Evolutionary conservation across 345 rosid species (phyloP).

Genomic region (Sapria himalayana): DNA sequence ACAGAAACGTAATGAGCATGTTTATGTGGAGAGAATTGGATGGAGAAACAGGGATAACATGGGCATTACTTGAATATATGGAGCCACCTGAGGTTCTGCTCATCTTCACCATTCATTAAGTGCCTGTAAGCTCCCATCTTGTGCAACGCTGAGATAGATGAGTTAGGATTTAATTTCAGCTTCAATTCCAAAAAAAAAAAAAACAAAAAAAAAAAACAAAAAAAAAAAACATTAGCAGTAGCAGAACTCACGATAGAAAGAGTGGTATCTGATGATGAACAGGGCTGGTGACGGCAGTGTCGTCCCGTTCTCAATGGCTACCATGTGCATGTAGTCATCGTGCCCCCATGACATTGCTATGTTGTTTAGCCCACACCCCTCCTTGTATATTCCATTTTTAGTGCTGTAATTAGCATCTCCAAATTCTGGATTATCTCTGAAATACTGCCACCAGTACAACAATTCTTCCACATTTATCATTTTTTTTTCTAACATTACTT

Average conservation of each 20-base stretch:
- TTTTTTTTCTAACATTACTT: neutral
- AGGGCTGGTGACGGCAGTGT: conserved; percentile 48
- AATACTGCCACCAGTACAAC: conserved; percentile 16
- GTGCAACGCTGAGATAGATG: conserved; percentile 23
- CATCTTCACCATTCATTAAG: conserved; percentile 30
- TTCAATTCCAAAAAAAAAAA: neutral
- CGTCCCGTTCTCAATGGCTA: conserved; percentile 35
- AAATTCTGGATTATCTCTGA: conserved; percentile 36
- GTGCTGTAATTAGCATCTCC: conserved; percentile 29
- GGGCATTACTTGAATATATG: conserved; percentile 20
- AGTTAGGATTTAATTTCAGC: neutral
- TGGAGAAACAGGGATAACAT: too few species aligned
- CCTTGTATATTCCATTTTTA: conserved; percentile 27
- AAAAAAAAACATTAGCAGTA: neutral
- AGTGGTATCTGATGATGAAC: conserved; percentile 51
- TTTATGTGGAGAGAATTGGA: too few species aligned
- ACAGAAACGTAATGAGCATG: too few species aligned
- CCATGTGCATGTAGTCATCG: conserved; percentile 59
- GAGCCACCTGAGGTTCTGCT: conserved; percentile 30
- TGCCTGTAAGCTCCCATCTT: conserved; percentile 20
- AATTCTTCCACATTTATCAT: neutral
- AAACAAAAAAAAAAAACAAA: neutral
- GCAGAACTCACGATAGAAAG: conserved; percentile 27
- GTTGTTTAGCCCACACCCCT: conserved; percentile 38
- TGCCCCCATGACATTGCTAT: conserved; percentile 56